Conservation (phyloP, 768 basidiomycete species). For the Terana coerulea region DNA sequence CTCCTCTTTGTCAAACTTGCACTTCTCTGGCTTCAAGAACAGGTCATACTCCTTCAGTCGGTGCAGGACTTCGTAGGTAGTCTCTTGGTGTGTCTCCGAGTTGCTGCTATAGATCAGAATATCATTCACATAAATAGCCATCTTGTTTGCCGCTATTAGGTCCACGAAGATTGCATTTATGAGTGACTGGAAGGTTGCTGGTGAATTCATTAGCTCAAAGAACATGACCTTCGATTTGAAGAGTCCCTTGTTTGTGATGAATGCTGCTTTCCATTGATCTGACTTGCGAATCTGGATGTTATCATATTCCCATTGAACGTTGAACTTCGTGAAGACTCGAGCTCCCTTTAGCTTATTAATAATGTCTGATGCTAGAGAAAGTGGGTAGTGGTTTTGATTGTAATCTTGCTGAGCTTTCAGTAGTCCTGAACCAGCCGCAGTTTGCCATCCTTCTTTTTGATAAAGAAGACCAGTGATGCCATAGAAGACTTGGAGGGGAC, state of each 20-base stretch:
- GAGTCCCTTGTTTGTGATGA: conserved; percentile 23
- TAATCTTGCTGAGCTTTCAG: conserved; percentile 21
- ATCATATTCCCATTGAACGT: conserved; percentile 25
- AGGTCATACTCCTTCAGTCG: conserved; percentile 25
- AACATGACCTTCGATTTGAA: conserved; percentile 29
- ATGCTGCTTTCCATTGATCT: conserved; percentile 32
- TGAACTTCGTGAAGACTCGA: conserved; percentile 25
- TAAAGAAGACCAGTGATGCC: conserved; percentile 26
- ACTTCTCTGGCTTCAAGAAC: conserved; percentile 35
- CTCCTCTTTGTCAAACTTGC: conserved; percentile 25
- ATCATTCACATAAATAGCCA: conserved; percentile 41
- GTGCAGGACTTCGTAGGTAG: conserved; percentile 20
- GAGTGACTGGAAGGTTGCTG: conserved; percentile 27
- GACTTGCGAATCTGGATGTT: conserved; percentile 16
- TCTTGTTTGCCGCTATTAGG: conserved; percentile 27
- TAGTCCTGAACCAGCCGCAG: conserved; percentile 33
- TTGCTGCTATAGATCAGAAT: conserved; percentile 27
- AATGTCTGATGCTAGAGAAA: conserved; percentile 23
- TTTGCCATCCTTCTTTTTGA: conserved; percentile 33
- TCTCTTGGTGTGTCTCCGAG: conserved; percentile 18
- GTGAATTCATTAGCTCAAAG: conserved; percentile 22
- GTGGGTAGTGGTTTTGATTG: conserved; percentile 26
- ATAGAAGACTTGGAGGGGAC: conserved; percentile 14
- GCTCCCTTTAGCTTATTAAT: conserved; percentile 20
- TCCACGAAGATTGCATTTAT: conserved; percentile 31